Conservation (phyloP, 2,329 filamentous ascomycete species). For the Ophiostoma novo-ulmi region DNA sequence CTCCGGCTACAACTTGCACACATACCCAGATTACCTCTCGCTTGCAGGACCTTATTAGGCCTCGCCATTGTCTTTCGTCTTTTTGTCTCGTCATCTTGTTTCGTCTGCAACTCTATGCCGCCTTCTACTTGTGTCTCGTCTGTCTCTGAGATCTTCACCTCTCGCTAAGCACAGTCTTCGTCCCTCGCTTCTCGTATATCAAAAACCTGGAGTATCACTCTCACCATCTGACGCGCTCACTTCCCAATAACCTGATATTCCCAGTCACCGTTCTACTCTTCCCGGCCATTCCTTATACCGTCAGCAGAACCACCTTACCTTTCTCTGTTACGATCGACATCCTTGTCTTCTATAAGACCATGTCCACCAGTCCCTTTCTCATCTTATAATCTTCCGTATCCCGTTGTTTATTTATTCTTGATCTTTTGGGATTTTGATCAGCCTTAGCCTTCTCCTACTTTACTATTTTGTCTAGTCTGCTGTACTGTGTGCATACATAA, state of each 20-base stretch:
- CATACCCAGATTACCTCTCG: background rate
- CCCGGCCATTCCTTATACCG: background rate
- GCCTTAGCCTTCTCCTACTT: background rate
- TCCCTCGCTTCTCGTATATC: background rate
- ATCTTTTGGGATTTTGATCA: background rate
- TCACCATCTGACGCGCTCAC: background rate
- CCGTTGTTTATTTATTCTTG: background rate
- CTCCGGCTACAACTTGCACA: background rate
- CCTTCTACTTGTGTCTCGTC: background rate
- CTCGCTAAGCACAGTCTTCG: background rate
- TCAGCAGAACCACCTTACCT: background rate
- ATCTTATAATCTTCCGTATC: background rate
- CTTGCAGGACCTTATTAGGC: background rate
- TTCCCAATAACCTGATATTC: background rate
- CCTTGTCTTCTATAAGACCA: constrained; percentile 16
- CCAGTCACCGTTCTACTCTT: background rate
- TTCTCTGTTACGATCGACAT: background rate
- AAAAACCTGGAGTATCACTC: background rate
- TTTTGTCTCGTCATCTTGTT: background rate
- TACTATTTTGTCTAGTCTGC: background rate
- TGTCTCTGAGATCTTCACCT: background rate
- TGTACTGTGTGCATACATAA: constrained; percentile 25
- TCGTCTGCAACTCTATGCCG: background rate
- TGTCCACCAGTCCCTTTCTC: constrained; percentile 7
- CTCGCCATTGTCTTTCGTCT: background rate